Evolutionary conservation across 495 filamentous ascomycete species (phyloP), one percentile per base, ranked within the genome.

Genomic region (Copromyces sp.): DNA sequence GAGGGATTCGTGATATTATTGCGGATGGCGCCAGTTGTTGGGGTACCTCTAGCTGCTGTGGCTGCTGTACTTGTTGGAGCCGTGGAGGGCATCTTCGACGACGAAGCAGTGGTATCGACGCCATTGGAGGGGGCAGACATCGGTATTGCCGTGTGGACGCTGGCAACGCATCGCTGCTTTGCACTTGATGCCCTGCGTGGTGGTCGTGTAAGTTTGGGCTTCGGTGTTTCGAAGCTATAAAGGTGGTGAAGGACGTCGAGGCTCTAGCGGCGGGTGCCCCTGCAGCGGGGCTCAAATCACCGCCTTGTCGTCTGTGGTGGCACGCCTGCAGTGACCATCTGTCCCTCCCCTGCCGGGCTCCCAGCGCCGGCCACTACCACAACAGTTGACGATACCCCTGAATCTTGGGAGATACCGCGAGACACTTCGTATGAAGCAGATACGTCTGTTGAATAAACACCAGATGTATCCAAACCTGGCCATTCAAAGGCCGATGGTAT

Each of bases 81-180:
- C 37, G 70, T 7, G 73, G 77, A 68, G 44, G 77, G 69, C 77
- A 74, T 75, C 73, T 74, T 78, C 72, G 76, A 53, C 29, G 69
- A 68, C 44, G 73, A 42, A 42, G 72, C 32, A 24, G 75, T 70
- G 75, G 47, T 76, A 73, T 74, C 75, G 77, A 75, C 80, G 80
- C 81, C 81, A 82, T 82, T 82, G 77, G 81, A 72, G 44, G 77
- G 75, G 69, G 77, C 72, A 72, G 81, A 81, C 81, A 83, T 83
- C 77, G 78, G 75, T 71, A 69, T 42, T 76, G 79, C 70, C 78
- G 73, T 72, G 69, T 73, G 65, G 78, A 71, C 39, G 73, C 73
- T 68, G 75, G 78, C 79, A 76, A 77, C 61, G 79, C 81, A 82
- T 82, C 72, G 75, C 78, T 75, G 70, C 75, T 71, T 71, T 65